Evolutionary conservation across 768 basidiomycete species (phyloP), one percentile per base, ranked within the genome.

Genomic region (Boletales sp.): DNA sequence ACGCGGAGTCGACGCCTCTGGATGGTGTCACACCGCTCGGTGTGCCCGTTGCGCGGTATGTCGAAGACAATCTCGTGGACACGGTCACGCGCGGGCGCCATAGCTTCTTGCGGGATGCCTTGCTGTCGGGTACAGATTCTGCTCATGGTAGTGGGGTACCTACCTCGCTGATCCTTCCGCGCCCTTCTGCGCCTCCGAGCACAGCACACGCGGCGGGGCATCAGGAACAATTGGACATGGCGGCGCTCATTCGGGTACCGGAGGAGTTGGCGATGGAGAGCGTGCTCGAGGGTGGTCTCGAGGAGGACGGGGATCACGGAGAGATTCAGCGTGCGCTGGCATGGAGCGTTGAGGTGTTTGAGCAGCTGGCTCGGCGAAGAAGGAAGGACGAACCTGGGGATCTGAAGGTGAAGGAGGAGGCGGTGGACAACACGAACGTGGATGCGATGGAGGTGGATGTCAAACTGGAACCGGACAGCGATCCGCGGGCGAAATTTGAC

Each of bases 271-370:
- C 67, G 12, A 55, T 40, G 27, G 65, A 59, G 43, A 45, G 59
- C 15, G 56, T 61, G 9, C 64, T 73, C 32, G 62, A 68, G 51
- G 59, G 64, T 14, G 49, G 43, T 5, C 18, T 32, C 0, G 31
- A 21, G 3, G 53, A 48, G 35, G 41, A 49, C 1, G 57, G 49
- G 14, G 74, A 74, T 19, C 72, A 74, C 24, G 41, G 34, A 2
- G 56, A 54, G 27, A 57, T 65, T 4, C 61, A 46, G 5, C 48
- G 52, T 0, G 84, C 85, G 44, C 65, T 90, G 57, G 73, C 76
- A 12, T 78, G 80, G 62, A 78, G 81, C 42, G 83, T 77, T 3
- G 72, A 72, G 19, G 69, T 76, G 34, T 78, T 90, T 38, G 67
- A 71, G 39, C 64, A 72, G 53, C 57, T 84, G 17, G 43, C 48